Evolutionary conservation across 208 protist species (phyloP).

Genomic region (Vickermania ingenoplastis): DNA sequence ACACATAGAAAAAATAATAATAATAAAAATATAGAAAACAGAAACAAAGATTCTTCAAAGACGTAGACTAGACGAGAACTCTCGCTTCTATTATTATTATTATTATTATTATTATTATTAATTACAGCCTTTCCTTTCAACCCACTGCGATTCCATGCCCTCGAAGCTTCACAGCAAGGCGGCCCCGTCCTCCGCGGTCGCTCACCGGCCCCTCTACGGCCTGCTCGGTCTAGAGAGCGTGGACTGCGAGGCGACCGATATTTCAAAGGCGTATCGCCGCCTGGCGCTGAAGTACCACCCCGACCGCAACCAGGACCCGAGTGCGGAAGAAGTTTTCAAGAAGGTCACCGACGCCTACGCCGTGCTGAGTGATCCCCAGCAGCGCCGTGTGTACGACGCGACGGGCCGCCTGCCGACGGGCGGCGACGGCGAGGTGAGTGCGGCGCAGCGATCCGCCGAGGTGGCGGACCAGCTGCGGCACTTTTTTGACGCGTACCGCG

Average conservation of each 20-base stretch:
- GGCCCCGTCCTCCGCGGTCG: too few species aligned
- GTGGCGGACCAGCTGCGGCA: slow-evolving; percentile 38
- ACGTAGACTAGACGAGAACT: too few species aligned
- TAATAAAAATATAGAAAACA: too few species aligned
- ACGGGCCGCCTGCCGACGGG: slow-evolving; percentile 39
- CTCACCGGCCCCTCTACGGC: slow-evolving; percentile 45
- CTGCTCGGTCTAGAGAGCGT: slow-evolving; percentile 34
- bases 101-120: too few species aligned
- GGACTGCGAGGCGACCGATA: slow-evolving; percentile 30
- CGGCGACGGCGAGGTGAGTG: slow-evolving; percentile 6
- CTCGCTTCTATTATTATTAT: too few species aligned
- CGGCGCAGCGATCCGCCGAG: slow-evolving; percentile 58
- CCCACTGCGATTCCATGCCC: too few species aligned
- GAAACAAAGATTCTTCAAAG: too few species aligned
- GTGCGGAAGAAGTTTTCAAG: slow-evolving; percentile 61
- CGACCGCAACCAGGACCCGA: slow-evolving; percentile 77
- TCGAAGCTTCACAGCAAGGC: too few species aligned
- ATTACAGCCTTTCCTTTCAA: too few species aligned
- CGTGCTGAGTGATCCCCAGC: slow-evolving; percentile 91
- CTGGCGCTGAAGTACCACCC: slow-evolving; percentile 82
- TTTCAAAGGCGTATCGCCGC: slow-evolving; percentile 61
- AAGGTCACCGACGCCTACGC: slow-evolving; percentile 93
- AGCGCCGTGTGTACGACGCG: slow-evolving; percentile 94
- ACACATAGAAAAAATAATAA: too few species aligned
- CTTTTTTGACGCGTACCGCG: slow-evolving; percentile 73